phyloP scores from a whole-genome alignment of 768 basidiomycete genomes.

The Dentipellis sp. region DNA sequence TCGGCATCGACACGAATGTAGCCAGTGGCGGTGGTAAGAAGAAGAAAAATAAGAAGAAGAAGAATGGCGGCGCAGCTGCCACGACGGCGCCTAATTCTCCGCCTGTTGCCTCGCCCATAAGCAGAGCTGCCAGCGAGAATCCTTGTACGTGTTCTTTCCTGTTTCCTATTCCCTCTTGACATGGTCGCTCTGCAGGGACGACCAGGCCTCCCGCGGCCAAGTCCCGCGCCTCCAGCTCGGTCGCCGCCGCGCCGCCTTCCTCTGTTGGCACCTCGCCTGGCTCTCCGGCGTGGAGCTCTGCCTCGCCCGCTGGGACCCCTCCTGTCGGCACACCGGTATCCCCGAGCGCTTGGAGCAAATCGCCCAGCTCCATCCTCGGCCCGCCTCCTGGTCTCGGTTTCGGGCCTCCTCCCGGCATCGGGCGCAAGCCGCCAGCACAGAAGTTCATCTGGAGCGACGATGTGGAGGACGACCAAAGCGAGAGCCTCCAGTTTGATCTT shows the following conservation, averaged over 20 bases:
- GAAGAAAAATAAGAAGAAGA: neutral
- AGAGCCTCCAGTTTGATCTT: neutral
- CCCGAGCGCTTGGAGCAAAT: neutral
- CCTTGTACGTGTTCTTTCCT: neutral
- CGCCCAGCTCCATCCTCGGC: no score
- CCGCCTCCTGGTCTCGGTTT: no score
- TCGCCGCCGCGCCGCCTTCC: neutral
- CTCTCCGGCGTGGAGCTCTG: neutral
- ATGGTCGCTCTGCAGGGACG: neutral
- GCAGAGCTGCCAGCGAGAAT: neutral
- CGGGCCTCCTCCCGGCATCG: neutral
- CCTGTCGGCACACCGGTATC: neutral
- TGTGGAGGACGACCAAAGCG: neutral
- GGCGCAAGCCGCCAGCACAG: neutral
- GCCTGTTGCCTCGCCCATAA: neutral
- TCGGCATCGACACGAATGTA: no score
- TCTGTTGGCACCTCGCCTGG: neutral
- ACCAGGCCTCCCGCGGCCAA: neutral
- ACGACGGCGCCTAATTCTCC: no score
- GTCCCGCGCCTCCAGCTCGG: neutral
- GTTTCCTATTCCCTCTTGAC: neutral
- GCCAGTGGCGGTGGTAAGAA: no score
- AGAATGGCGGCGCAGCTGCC: neutral
- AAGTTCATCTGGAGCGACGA: slow-evolving; percentile 8
- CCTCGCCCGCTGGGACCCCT: neutral